Conservation (phyloP, 352 stramenopile genomes). For the Phytopythium litorale region DNA sequence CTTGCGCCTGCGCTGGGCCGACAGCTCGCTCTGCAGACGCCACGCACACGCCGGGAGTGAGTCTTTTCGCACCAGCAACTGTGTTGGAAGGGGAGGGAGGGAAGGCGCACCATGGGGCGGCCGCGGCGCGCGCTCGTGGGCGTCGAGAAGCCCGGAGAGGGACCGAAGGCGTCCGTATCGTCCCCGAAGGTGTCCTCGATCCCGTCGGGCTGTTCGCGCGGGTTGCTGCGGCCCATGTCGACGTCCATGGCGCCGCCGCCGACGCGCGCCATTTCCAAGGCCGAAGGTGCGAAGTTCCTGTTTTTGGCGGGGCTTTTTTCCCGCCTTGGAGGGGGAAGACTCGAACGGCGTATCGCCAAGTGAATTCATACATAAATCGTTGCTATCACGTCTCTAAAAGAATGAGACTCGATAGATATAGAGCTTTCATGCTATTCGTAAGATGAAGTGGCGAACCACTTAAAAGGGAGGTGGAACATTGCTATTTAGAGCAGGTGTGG, state of each 20-base stretch:
- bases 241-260: constrained; percentile 16
- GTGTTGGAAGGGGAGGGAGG: too few relatives aligned
- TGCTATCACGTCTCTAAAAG: too few relatives aligned
- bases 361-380: too few relatives aligned
- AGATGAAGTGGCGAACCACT: too few relatives aligned
- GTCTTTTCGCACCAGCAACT: neutral
- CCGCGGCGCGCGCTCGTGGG: constrained; percentile 8
- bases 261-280: neutral
- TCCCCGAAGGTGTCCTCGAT: constrained; percentile 10
- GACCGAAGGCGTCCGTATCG: constrained; percentile 2
- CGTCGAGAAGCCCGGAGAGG: constrained; percentile 16
- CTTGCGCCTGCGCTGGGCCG: constrained; percentile 25
- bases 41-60: too few relatives aligned
- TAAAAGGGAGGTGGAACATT: neutral
- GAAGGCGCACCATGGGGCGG: constrained; percentile 4
- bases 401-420: too few relatives aligned
- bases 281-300: neutral
- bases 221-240: constrained; percentile 21
- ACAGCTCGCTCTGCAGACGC: constrained; percentile 4
- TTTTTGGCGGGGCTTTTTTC: constrained; percentile 2
- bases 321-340: neutral
- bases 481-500: neutral
- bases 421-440: too few relatives aligned
- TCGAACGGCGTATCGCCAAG: too few relatives aligned
- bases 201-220: constrained; percentile 11